Conservation (phyloP, 2,329 filamentous ascomycete genomes). For the Byssochlamys sp. region DNA sequence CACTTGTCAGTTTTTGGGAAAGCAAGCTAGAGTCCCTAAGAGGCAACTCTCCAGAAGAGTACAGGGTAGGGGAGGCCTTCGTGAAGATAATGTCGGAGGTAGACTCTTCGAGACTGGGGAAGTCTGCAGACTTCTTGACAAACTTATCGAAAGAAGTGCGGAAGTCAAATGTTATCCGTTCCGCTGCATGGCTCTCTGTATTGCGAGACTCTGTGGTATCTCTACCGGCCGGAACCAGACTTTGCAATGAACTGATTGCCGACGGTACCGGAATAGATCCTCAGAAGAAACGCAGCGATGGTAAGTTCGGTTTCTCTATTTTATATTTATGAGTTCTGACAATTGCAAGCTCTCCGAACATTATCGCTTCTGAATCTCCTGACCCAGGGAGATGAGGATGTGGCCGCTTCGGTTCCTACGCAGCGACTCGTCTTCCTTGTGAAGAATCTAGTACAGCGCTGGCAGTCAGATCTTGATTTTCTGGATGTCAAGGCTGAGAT, state of each 20-base stretch:
- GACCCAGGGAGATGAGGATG: slow-evolving; percentile 39
- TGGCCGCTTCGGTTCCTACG: slow-evolving; percentile 39
- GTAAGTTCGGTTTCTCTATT: slow-evolving; percentile 19
- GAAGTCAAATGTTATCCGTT: slow-evolving; percentile 36
- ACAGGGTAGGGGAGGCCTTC: slow-evolving; percentile 33
- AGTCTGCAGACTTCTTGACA: slow-evolving; percentile 21
- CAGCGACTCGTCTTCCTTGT: slow-evolving; percentile 74
- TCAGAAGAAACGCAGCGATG: slow-evolving; percentile 33
- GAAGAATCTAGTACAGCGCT: slow-evolving; percentile 65
- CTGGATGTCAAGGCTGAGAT: slow-evolving; percentile 28
- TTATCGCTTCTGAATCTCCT: slow-evolving; percentile 48
- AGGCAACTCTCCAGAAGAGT: slow-evolving; percentile 23
- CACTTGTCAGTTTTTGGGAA: slow-evolving; percentile 25
- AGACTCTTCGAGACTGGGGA: slow-evolving; percentile 16
- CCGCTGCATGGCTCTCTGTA: slow-evolving; percentile 40
- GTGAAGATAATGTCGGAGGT: slow-evolving; percentile 28
- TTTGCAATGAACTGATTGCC: slow-evolving; percentile 53
- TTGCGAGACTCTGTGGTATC: slow-evolving; percentile 41
- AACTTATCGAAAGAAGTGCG: slow-evolving; percentile 27
- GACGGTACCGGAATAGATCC: slow-evolving; percentile 48
- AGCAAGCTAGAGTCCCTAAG: slow-evolving; percentile 21
- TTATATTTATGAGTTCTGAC: slow-evolving; percentile 7
- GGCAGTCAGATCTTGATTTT: slow-evolving; percentile 50
- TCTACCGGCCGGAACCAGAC: slow-evolving; percentile 39
- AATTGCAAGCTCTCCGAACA: slow-evolving; percentile 34